A percentile compares a stretch with the other conserved stretches of the same genome.
Evolutionary conservation across 2,329 filamentous ascomycete species (phyloP).

Genomic region (Phoma sp.): DNA sequence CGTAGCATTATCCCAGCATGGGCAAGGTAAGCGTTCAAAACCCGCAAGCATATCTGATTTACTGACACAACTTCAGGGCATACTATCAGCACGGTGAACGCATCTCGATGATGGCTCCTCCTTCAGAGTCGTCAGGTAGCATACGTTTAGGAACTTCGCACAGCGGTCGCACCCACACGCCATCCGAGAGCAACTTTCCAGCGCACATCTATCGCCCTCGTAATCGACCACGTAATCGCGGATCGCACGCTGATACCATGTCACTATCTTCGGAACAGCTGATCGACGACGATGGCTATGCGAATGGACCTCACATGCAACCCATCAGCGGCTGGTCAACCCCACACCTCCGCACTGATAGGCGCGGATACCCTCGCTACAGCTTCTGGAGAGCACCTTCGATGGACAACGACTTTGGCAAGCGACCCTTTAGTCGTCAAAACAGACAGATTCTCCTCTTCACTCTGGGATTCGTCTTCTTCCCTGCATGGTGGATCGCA

Average conservation of each 20-base stretch:
- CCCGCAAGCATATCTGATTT: background rate
- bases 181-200: conserved; percentile 48
- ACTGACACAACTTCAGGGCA: conserved; percentile 32
- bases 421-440: conserved; percentile 67
- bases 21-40: conserved; percentile 38
- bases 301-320: conserved; percentile 36
- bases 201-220: conserved; percentile 47
- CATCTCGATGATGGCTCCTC: conserved; percentile 42
- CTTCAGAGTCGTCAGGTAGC: conserved; percentile 43
- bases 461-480: conserved; percentile 74
- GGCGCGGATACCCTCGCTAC: conserved; percentile 55
- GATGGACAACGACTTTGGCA: conserved; percentile 68
- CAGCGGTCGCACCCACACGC: conserved; percentile 45
- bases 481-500: conserved; percentile 68
- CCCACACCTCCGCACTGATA: conserved; percentile 47
- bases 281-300: conserved; percentile 40
- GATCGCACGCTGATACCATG: conserved; percentile 39
- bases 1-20: conserved; percentile 47
- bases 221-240: conserved; percentile 44
- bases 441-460: conserved; percentile 80
- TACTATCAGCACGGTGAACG: conserved; percentile 49
- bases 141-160: conserved; percentile 43
- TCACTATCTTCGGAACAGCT: conserved; percentile 37
- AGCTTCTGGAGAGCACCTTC: conserved; percentile 78
- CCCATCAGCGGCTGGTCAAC: conserved; percentile 38